Conservation (phyloP, 2,329 filamentous ascomycete genomes). For the Colletotrichum tamarilloi region DNA sequence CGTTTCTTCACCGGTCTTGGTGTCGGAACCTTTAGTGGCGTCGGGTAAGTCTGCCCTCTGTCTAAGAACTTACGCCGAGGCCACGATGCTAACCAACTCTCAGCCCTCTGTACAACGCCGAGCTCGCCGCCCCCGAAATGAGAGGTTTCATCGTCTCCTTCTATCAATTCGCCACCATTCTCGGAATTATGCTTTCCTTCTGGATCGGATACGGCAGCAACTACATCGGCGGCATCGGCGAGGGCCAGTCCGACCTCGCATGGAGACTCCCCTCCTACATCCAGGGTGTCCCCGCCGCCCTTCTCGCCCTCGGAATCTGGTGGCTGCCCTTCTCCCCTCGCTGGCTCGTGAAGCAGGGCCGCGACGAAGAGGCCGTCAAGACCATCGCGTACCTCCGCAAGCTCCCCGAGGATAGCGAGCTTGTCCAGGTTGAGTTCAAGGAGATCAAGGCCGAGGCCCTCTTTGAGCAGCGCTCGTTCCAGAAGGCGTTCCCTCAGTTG, state of each 20-base stretch:
- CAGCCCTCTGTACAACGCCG: conserved; percentile 60
- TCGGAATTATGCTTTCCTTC: conserved; percentile 65
- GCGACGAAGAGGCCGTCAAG: conserved; percentile 46
- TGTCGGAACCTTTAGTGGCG: conserved; percentile 59
- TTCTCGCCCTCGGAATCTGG: conserved; percentile 48
- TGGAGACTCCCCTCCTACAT: conserved; percentile 59
- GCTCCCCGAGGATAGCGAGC: conserved; percentile 68
- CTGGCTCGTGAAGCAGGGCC: conserved; percentile 51
- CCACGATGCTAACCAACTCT: neutral
- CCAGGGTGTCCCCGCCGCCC: conserved; percentile 52
- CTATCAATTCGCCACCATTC: conserved; percentile 72
- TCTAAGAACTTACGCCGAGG: rapidly evolving
- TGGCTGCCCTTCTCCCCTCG: conserved; percentile 53
- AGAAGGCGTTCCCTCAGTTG: conserved; percentile 56
- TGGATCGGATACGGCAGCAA: conserved; percentile 59
- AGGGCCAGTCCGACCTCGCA: conserved; percentile 53
- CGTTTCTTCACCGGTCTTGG: conserved; percentile 61
- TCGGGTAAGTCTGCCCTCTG: conserved; percentile 40
- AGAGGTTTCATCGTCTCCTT: conserved; percentile 73
- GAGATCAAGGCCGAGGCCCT: conserved; percentile 58
- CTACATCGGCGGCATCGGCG: conserved; percentile 59
- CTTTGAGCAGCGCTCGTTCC: conserved; percentile 55
- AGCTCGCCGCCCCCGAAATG: conserved; percentile 71
- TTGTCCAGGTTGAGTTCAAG: conserved; percentile 59
- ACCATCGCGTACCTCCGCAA: conserved; percentile 71